Conservation (phyloP, 805 yeast species). For the Yamadazyma kitorensis region DNA sequence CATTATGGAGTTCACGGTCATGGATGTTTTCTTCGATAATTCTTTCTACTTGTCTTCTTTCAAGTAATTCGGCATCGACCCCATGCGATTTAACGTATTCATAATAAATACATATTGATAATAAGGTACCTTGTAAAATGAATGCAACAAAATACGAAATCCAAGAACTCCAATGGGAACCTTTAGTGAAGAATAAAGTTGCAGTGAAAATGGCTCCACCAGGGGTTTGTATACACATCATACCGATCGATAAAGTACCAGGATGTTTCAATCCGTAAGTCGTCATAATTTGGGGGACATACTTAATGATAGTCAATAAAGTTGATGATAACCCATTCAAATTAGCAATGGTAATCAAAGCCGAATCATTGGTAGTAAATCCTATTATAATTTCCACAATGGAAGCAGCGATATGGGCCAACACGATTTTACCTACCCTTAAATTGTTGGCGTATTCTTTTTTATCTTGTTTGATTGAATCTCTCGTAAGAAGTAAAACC, state of each 20-base stretch:
- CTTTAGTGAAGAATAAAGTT: constrained; percentile 67
- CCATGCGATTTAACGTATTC: constrained; percentile 25
- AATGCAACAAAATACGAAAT: constrained; percentile 76
- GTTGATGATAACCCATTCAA: constrained; percentile 66
- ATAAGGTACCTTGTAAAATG: constrained; percentile 56
- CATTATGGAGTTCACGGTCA: constrained; percentile 1
- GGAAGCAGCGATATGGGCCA: constrained; percentile 33
- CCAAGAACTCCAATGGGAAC: constrained; percentile 87
- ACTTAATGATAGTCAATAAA: constrained; percentile 62
- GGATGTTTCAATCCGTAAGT: constrained; percentile 70
- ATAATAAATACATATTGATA: constrained; percentile 59
- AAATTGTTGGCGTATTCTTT: constrained; percentile 42
- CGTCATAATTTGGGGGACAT: constrained; percentile 74
- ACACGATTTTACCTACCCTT: constrained; percentile 39
- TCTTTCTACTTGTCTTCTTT: constrained; percentile 27
- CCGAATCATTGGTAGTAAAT: constrained; percentile 19
- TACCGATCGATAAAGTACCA: constrained; percentile 73
- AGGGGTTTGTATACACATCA: constrained; percentile 87
- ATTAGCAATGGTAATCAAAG: constrained; percentile 46
- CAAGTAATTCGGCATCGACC: constrained; percentile 16
- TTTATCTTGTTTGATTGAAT: constrained; percentile 46
- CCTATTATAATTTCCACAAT: constrained; percentile 34
- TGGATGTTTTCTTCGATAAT: constrained; percentile 25
- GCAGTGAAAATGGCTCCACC: constrained; percentile 82
- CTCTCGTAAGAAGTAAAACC: constrained; percentile 47